Evolutionary conservation across 192 early-diverging fungal species (phyloP).

Genomic region (Tieghemiomyces parasiticus): DNA sequence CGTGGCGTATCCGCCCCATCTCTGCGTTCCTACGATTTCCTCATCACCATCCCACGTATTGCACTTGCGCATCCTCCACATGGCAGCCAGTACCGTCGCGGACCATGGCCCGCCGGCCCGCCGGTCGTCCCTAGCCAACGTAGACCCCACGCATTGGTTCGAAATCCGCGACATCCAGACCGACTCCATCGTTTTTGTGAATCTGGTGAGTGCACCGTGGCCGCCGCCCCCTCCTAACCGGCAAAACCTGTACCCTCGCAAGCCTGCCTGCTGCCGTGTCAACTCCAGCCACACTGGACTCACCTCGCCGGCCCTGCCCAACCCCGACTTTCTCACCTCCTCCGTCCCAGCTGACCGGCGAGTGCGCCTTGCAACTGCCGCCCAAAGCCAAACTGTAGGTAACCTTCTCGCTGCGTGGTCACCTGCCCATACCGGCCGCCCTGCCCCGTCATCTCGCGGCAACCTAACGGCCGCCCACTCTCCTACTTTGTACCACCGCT

Average conservation of each 20-base stretch:
- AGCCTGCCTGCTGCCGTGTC: constrained; percentile 7
- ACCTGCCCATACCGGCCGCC: neutral
- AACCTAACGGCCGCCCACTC: neutral
- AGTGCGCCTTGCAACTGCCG: constrained; percentile 59
- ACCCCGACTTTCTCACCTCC: neutral
- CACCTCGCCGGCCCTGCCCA: constrained; percentile 1
- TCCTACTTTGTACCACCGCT: constrained; percentile 9
- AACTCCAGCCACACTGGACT: neutral
- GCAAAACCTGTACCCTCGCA: neutral
- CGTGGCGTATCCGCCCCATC: no score
- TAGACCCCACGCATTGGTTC: no score
- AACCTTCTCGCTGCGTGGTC: neutral
- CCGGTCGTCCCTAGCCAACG: no score
- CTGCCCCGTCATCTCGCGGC: neutral
- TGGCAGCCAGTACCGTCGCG: no score
- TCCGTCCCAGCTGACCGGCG: constrained; percentile 49
- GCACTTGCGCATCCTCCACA: no score
- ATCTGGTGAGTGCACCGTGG: constrained; percentile 30
- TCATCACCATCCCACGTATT: no score
- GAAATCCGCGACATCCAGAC: constrained; percentile 54
- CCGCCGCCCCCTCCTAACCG: neutral
- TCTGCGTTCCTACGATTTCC: no score
- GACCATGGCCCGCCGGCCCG: no score
- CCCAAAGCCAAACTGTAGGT: constrained; percentile 46
- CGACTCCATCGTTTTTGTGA: constrained; percentile 46